A percentile compares a stretch with the other conserved stretches of the same genome.
Conservation (phyloP, 2,329 filamentous ascomycete genomes). For the Phaeoacremonium minimum region DNA sequence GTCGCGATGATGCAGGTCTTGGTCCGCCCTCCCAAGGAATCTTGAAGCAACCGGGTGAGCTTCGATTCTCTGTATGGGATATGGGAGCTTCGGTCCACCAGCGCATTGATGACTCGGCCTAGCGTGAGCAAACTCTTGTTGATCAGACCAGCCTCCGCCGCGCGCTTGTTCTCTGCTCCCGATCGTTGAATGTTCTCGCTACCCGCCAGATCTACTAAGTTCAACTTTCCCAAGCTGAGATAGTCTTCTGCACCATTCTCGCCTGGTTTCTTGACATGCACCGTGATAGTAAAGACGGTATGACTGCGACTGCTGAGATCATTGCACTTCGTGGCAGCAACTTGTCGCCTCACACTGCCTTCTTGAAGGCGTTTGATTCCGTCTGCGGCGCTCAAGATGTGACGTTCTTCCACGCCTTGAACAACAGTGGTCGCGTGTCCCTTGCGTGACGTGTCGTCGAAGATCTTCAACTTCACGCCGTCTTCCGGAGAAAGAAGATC, state of each 20-base stretch:
- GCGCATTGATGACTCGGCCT: conserved; percentile 92
- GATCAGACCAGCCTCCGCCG: conserved; percentile 91
- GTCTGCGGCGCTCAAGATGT: conserved; percentile 79
- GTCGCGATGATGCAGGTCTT: conserved; percentile 99
- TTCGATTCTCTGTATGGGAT: conserved; percentile 95
- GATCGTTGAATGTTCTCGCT: conserved; percentile 98
- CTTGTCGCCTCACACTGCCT: conserved; percentile 90
- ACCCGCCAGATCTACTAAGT: conserved; percentile 92
- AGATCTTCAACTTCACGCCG: conserved; percentile 85
- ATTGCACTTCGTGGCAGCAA: conserved; percentile 99
- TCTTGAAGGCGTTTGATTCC: conserved; percentile 86
- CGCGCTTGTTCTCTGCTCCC: conserved; percentile 96
- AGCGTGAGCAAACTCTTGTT: conserved; percentile 96
- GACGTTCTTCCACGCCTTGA: conserved; percentile 95
- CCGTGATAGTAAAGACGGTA: conserved; percentile 94
- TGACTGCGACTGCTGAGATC: conserved; percentile 96
- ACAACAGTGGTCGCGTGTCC: conserved; percentile 84
- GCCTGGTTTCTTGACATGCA: conserved; percentile 76
- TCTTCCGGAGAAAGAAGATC: conserved; percentile 85
- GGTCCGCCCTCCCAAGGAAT: conserved; percentile 89
- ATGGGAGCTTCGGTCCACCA: conserved; percentile 84
- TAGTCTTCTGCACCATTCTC: conserved; percentile 89
- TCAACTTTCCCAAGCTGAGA: conserved; percentile 87
- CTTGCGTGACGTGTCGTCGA: conserved; percentile 81
- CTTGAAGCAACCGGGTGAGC: conserved; percentile 88